A percentile compares a stretch with the other conserved stretches of the same genome.
phyloP scores from a whole-genome alignment of 1,284 basidiomycete genomes.

The Microbotryum scabiosae region DNA sequence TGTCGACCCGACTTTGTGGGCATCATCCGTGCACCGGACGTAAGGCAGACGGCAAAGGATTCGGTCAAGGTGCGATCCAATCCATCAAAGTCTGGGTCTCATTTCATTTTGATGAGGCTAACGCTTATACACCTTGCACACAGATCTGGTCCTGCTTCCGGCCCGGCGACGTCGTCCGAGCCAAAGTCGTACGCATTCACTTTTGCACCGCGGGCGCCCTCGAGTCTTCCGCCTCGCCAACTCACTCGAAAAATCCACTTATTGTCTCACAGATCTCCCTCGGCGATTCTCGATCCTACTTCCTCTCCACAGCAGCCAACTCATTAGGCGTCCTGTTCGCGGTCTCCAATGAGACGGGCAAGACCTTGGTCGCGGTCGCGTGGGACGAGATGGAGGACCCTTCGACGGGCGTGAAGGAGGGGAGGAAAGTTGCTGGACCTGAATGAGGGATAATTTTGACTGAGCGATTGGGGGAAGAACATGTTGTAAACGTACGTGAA shows the following conservation, averaged over 20 bases:
- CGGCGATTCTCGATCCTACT: conserved; percentile 47
- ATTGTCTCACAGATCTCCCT: conserved; percentile 41
- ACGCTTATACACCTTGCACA: conserved; percentile 84
- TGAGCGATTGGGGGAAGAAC: no score
- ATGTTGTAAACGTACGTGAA: no score
- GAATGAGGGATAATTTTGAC: no score
- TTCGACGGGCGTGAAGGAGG: conserved; percentile 68
- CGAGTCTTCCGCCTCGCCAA: no score
- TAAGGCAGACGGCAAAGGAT: conserved; percentile 47
- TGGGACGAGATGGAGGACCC: conserved; percentile 91
- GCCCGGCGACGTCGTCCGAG: conserved; percentile 89
- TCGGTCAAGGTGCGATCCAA: conserved; percentile 22
- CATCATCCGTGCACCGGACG: conserved; percentile 82
- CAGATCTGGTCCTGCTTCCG: conserved; percentile 92
- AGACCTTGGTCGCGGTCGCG: conserved; percentile 69
- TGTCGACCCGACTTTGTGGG: conserved; percentile 82
- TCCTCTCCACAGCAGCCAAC: conserved; percentile 87
- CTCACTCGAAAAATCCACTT: no score
- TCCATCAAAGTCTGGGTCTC: not conserved
- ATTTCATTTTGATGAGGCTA: conserved; percentile 36
- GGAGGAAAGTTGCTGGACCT: conserved; percentile 82
- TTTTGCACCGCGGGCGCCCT: no score
- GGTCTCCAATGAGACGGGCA: conserved; percentile 65
- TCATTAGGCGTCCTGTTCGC: conserved; percentile 87
- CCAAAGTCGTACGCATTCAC: conserved; percentile 77